A percentile compares a stretch with the other conserved stretches of the same genome.
Evolutionary conservation across 192 early-diverging fungal genomes (phyloP).

Genomic region (Haplosporangium gracile): DNA sequence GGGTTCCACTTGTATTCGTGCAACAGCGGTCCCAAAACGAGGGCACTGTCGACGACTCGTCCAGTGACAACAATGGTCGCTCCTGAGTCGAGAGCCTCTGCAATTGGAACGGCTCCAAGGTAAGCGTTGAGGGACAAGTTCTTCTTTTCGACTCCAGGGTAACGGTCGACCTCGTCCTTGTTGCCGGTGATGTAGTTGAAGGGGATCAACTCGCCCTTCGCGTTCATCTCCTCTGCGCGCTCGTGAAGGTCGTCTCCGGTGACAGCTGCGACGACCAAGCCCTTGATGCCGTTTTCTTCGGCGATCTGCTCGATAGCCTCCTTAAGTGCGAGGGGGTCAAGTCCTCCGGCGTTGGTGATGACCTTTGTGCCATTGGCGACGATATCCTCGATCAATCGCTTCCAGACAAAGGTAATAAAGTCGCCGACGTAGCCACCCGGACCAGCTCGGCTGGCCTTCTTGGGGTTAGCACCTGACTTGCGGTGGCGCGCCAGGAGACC

Average conservation of each 20-base stretch:
- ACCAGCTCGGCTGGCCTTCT: conserved; percentile 60
- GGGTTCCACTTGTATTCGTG: conserved; percentile 72
- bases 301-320: conserved; percentile 69
- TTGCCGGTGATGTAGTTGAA: conserved; percentile 58
- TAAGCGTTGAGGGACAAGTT: conserved; percentile 77
- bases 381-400: conserved; percentile 59
- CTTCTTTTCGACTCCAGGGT: conserved; percentile 63
- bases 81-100: conserved; percentile 65
- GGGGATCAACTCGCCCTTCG: conserved; percentile 42
- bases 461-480: conserved; percentile 37
- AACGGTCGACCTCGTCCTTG: conserved; percentile 60
- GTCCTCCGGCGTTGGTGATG: conserved; percentile 76
- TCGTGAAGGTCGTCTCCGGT: conserved; percentile 72
- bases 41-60: conserved; percentile 75
- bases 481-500: conserved; percentile 72
- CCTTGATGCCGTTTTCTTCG: conserved; percentile 58
- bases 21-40: conserved; percentile 73
- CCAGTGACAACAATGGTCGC: conserved; percentile 78
- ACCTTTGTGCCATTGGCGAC: conserved; percentile 69
- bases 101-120: conserved; percentile 68
- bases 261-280: conserved; percentile 69
- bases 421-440: conserved; percentile 69
- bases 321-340: conserved; percentile 73
- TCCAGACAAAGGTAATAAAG: conserved; percentile 70
- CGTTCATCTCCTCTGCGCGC: conserved; percentile 32